Evolutionary conservation across 352 stramenopile species (phyloP).

Genomic region (Globisporangium middletonii): DNA sequence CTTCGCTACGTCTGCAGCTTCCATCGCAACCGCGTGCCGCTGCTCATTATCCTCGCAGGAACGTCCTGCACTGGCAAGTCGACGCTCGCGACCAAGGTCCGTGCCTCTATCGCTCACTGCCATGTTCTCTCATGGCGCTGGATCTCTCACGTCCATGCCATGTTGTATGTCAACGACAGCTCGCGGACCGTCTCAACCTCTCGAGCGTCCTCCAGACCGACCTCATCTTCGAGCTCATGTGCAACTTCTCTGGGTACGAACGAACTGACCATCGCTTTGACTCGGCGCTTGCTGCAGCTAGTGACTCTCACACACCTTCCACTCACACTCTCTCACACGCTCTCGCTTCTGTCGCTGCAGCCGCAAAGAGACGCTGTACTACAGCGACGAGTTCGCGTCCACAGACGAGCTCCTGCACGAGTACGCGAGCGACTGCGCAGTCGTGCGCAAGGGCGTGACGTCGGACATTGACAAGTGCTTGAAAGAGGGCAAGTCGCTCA

Average conservation of each 20-base stretch:
- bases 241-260: slow-evolving; percentile 80
- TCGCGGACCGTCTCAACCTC: slow-evolving; percentile 81
- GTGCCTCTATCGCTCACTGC: not conserved
- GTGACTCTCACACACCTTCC: not conserved
- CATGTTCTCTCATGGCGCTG: not conserved
- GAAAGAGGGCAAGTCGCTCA: slow-evolving; percentile 86
- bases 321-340: not conserved
- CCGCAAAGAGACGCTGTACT: slow-evolving; percentile 63
- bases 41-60: slow-evolving; percentile 81
- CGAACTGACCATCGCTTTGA: not conserved
- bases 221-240: slow-evolving; percentile 88
- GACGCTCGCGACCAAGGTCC: slow-evolving; percentile 78
- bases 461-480: slow-evolving; percentile 87
- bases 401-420: slow-evolving; percentile 50
- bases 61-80: slow-evolving; percentile 84
- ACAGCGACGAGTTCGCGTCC: slow-evolving; percentile 51
- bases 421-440: slow-evolving; percentile 74
- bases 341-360: not conserved
- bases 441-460: slow-evolving; percentile 76
- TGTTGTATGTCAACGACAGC: slow-evolving; percentile 19
- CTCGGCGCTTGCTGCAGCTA: not conserved
- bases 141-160: not conserved
- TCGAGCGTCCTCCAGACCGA: slow-evolving; percentile 85
- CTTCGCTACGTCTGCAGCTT: slow-evolving; percentile 32
- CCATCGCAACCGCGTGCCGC: slow-evolving; percentile 74